Conservation (phyloP, 768 basidiomycete genomes). For the Naganishia vaughanmartiniae region DNA sequence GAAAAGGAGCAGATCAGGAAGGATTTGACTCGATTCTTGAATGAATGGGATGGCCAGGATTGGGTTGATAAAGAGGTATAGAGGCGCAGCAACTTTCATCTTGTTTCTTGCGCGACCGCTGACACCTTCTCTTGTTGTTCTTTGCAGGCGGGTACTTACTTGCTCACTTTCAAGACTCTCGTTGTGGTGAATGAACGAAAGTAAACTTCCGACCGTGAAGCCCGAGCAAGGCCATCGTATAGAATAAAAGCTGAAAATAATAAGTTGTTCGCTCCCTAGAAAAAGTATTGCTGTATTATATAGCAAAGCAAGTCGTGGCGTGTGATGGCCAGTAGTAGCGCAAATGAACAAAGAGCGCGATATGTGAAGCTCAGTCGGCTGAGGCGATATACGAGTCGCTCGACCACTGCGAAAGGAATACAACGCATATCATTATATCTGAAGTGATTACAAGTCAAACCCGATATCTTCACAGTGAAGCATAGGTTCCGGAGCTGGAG, state of each 20-base stretch:
- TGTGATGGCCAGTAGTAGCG: too few relatives aligned
- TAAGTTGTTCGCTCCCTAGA: too few relatives aligned
- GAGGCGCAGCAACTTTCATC: neutral
- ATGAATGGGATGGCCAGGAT: constrained; percentile 61
- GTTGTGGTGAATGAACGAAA: constrained; percentile 27
- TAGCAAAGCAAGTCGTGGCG: too few relatives aligned
- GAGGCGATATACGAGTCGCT: too few relatives aligned
- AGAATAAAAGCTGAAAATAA: too few relatives aligned
- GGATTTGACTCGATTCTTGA: constrained; percentile 61
- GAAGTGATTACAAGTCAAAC: constrained; percentile 1
- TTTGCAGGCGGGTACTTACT: constrained; percentile 24
- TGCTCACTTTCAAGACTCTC: constrained; percentile 21
- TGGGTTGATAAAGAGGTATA: constrained; percentile 69
- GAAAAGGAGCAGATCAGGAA: constrained; percentile 60
- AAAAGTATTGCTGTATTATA: too few relatives aligned
- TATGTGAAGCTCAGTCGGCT: too few relatives aligned
- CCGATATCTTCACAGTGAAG: constrained; percentile 15
- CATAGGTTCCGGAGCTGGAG: neutral
- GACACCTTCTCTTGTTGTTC: neutral
- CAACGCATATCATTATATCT: neutral
- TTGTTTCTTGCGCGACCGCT: neutral
- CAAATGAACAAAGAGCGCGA: too few relatives aligned
- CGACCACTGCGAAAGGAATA: neutral
- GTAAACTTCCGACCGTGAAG: neutral
- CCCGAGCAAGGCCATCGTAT: too few relatives aligned